Conservation (phyloP, 176 grass and related monocot genomes). For the Phragmites australis region DNA sequence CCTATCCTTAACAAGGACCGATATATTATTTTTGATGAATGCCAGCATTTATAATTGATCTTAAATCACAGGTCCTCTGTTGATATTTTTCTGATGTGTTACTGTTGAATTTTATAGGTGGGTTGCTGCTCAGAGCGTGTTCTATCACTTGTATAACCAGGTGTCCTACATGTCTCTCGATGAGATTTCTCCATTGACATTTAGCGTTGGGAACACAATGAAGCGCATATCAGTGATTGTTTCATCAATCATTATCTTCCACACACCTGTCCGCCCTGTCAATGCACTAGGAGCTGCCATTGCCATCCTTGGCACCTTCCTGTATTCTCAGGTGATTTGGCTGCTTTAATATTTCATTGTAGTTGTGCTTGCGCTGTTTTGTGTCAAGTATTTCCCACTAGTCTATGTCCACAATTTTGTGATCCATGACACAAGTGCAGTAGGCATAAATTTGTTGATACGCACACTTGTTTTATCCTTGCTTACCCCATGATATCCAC, state of each 20-base stretch:
- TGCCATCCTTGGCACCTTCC: slow-evolving; percentile 88
- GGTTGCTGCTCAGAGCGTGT: slow-evolving; percentile 85
- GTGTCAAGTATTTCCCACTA: neutral
- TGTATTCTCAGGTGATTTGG: slow-evolving; percentile 91
- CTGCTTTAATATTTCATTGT: slow-evolving; percentile 17
- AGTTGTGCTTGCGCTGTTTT: neutral
- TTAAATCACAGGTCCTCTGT: neutral
- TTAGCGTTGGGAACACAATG: slow-evolving; percentile 93
- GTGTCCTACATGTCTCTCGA: slow-evolving; percentile 96
- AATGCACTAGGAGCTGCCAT: slow-evolving; percentile 94
- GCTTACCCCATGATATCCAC: neutral
- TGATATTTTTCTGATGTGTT: slow-evolving; percentile 23
- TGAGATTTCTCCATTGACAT: slow-evolving; percentile 86
- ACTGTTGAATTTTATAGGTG: slow-evolving; percentile 62
- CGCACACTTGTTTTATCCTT: neutral
- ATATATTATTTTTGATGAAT: neutral
- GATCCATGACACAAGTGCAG: neutral
- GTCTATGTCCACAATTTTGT: neutral
- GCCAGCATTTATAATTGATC: neutral
- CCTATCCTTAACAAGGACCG: neutral
- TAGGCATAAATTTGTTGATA: neutral
- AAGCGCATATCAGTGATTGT: slow-evolving; percentile 97
- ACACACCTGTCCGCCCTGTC: slow-evolving; percentile 76
- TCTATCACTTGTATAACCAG: slow-evolving; percentile 97
- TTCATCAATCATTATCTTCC: slow-evolving; percentile 94